Base-by-base conservation (phyloP, 1,284 basidiomycete genomes). In the Malassezia sp. region DNA sequence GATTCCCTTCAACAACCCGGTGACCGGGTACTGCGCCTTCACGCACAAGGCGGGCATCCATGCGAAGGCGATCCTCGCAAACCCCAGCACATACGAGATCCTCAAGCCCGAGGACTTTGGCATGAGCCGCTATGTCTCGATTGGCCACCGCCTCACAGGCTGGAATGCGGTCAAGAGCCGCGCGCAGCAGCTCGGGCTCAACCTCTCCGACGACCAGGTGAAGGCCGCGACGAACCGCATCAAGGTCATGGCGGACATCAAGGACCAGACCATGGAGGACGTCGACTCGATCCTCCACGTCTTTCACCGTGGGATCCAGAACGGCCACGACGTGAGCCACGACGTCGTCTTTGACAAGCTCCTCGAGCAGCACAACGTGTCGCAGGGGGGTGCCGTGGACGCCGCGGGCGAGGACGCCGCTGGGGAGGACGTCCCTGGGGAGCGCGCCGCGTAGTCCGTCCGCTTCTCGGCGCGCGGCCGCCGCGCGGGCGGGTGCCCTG, bases 41-140 rank as follows among this genome's bases (percentile, higher is more conserved):
- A 99, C 93, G 21, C 93, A 97, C 82, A 97, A 99, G 82, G 93
- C 93, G 24, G 93, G 93, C 73, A 99, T 99, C 61, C 93, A 99
- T 74, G 93, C 93, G 75, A 99, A 99, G 79, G 93, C 93, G 32
- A 99, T 99, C 73, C 80, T 99, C 47, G 96, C 96, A 77, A 97
- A 99, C 79, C 93, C 93, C 1, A 87, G 84, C 65, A 99, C 93
- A 9, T 99, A 97, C 55, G 62, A 66, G 52, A 68, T 69, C 45
- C 57, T 71, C 52, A 62, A 60, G 45, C 69, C 69, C 30, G 87
- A 91, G 73, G 91, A 97, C 76, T 97, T 97, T 70, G 91, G 91
- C 62, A 80, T 99, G 72, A 89, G 83, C 21, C 82, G 93, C 67
- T 99, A 97, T 71, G 91, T 97, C 59, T 91, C 90, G 33, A 97